Conservation (phyloP, 306 rosid genomes). For the Cicer bijugum region DNA sequence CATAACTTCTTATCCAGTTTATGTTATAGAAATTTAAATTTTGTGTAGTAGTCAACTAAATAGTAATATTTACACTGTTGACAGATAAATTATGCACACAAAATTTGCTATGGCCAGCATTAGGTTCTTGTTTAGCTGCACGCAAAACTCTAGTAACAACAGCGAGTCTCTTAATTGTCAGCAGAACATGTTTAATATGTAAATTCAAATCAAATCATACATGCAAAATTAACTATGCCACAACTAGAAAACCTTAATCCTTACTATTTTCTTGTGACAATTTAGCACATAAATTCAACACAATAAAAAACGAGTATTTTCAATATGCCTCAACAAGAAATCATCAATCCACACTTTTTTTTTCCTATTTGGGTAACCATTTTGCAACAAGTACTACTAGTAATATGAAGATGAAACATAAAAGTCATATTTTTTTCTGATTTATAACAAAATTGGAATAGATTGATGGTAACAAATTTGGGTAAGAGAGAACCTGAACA, state of each 20-base stretch:
- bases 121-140: constrained; percentile 3
- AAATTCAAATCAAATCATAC: constrained; percentile 29
- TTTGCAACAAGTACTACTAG: no score
- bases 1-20: constrained; percentile 19
- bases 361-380: no score
- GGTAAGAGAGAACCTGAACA: constrained; percentile 67
- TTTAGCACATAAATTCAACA: neutral
- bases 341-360: no score
- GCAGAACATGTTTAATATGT: neutral
- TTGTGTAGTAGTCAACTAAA: neutral
- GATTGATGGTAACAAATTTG: constrained; percentile 5
- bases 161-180: constrained; percentile 22
- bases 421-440: no score
- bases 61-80: neutral
- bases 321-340: neutral
- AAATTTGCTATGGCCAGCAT: neutral
- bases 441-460: neutral
- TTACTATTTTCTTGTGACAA: neutral
- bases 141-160: constrained; percentile 31
- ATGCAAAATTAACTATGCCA: neutral
- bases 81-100: neutral
- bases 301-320: neutral
- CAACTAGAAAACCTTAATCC: constrained; percentile 2
- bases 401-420: no score
- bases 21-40: constrained; percentile 1